phyloP scores from a whole-genome alignment of 371 early-diverging fungal species.

The Smittium culicis region DNA sequence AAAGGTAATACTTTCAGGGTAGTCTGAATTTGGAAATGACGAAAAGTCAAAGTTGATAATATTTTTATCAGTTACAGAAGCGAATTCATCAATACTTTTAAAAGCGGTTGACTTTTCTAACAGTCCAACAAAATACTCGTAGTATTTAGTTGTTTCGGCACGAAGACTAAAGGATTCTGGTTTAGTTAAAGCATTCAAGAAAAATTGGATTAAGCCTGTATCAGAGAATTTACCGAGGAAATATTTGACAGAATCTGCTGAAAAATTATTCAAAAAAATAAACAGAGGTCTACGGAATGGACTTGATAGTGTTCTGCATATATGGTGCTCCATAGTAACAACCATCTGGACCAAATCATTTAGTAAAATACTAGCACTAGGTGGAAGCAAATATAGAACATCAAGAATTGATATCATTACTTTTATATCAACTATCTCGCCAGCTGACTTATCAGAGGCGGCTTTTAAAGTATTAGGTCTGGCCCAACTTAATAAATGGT shows the following conservation, averaged over 20 bases:
- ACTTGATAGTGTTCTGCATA: constrained; percentile 69
- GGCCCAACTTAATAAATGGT: constrained; percentile 88
- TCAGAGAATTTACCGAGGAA: constrained; percentile 61
- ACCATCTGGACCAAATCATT: constrained; percentile 75
- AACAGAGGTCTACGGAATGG: constrained; percentile 86
- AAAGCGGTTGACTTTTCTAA: not conserved
- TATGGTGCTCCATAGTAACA: constrained; percentile 61
- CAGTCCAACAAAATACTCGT: constrained; percentile 14
- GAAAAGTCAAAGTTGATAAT: not conserved
- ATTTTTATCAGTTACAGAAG: not conserved
- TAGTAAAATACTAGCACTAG: constrained; percentile 82
- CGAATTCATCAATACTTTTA: not conserved
- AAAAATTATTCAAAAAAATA: constrained; percentile 76
- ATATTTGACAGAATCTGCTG: constrained; percentile 67
- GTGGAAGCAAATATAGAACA: constrained; percentile 82
- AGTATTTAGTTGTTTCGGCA: constrained; percentile 22
- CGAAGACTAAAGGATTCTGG: constrained; percentile 22
- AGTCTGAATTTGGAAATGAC: not conserved
- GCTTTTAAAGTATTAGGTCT: constrained; percentile 67
- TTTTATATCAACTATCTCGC: constrained; percentile 78
- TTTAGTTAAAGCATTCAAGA: constrained; percentile 36
- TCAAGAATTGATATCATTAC: constrained; percentile 88
- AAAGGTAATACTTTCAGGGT: not conserved
- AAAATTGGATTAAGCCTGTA: constrained; percentile 43
- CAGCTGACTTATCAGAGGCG: constrained; percentile 60